Base-by-base conservation (phyloP, 2,329 filamentous ascomycete species). In the Harringtonia aguacate region DNA sequence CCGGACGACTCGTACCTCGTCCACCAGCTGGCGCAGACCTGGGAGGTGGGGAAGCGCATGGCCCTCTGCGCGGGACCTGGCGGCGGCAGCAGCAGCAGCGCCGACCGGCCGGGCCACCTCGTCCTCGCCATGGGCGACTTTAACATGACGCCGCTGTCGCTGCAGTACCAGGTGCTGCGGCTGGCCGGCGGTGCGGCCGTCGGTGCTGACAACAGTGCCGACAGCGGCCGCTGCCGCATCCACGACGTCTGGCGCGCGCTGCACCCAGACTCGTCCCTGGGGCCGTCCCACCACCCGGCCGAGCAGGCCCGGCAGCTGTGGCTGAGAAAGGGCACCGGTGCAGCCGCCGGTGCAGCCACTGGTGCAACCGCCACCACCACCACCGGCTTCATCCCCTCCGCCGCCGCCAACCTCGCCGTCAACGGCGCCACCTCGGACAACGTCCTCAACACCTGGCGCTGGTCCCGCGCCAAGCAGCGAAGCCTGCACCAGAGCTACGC, bases 31-130 rank as follows among this genome's bases (percentile, higher is more conserved):
- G 84, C 90, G 4, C 90, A 98, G 66, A 84, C 88, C 40, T 98
- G 92, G 92, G 85, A 95, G 60, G 85, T 95, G 46, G 77, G 89
- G 43, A 95, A 94, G 61, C 72, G 95, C 36, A 83, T 95, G 66
- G 80, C 86, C 39, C 84, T 77, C 46, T 89, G 90, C 36, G 75
- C 81, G 2, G 84, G 15, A 29, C 15, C 22, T 10, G 4, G 27
- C 17, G 15, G 2, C 27, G 18, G 83, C 77, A 47, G 88, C 89
- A 39, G 75, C 81, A 4, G 12, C 27, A 8, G 9, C n/a, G n/a
- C 22, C 20, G 12, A 15, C 2, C 83, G 88, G 52, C 72, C 83
- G 14, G 87, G 88, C 8, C 85, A 90, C 59, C 70, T 97, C 27
- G 88, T 89, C 41, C 68, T 97, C 36, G 89, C 81, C 7, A 68